A percentile compares a stretch with the other conserved stretches of the same genome.
phyloP scores from a whole-genome alignment of 2,329 filamentous ascomycete genomes.

The Chalara sp. region DNA sequence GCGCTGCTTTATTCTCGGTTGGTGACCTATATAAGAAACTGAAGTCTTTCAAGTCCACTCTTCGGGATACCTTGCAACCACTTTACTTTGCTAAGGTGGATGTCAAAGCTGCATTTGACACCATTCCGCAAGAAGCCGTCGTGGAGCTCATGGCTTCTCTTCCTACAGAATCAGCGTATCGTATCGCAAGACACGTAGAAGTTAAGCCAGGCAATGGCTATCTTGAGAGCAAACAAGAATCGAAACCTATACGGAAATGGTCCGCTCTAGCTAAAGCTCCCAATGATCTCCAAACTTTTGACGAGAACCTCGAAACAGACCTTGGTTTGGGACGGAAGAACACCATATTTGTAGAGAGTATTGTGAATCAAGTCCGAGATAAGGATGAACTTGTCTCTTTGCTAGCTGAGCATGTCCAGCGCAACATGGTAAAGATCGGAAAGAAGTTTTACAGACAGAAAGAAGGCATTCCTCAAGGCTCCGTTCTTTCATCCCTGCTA shows the following conservation, averaged over 20 bases:
- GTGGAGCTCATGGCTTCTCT: slow-evolving; percentile 57
- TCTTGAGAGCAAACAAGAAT: slow-evolving; percentile 2
- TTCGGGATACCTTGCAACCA: slow-evolving; percentile 33
- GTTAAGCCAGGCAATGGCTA: slow-evolving; percentile 42
- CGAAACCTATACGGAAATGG: slow-evolving; percentile 24
- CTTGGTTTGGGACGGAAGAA: slow-evolving; percentile 38
- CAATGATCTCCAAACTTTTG: slow-evolving; percentile 23
- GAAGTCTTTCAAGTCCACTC: slow-evolving; percentile 55
- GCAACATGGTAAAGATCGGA: slow-evolving; percentile 82
- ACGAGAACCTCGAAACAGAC: slow-evolving; percentile 19
- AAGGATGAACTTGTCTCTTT: slow-evolving; percentile 59
- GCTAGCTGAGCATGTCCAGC: slow-evolving; percentile 70
- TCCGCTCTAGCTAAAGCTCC: slow-evolving; percentile 20
- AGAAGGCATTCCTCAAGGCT: slow-evolving; percentile 87
- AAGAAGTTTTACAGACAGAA: slow-evolving; percentile 86
- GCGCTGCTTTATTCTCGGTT: slow-evolving; percentile 74
- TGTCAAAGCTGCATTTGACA: slow-evolving; percentile 89
- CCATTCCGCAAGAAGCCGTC: slow-evolving; percentile 76
- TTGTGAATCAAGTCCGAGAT: slow-evolving; percentile 49
- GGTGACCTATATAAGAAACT: slow-evolving; percentile 72
- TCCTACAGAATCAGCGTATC: slow-evolving; percentile 55
- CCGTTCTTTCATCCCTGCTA: slow-evolving; percentile 75
- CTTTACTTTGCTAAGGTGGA: slow-evolving; percentile 92
- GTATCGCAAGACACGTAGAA: slow-evolving; percentile 67
- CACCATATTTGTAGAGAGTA: slow-evolving; percentile 71